Percentiles rank a stretch among this genome's conserved stretches.
Conservation (phyloP, 2,329 filamentous ascomycete species). For the Aspergillus fumigatiaffinis region DNA sequence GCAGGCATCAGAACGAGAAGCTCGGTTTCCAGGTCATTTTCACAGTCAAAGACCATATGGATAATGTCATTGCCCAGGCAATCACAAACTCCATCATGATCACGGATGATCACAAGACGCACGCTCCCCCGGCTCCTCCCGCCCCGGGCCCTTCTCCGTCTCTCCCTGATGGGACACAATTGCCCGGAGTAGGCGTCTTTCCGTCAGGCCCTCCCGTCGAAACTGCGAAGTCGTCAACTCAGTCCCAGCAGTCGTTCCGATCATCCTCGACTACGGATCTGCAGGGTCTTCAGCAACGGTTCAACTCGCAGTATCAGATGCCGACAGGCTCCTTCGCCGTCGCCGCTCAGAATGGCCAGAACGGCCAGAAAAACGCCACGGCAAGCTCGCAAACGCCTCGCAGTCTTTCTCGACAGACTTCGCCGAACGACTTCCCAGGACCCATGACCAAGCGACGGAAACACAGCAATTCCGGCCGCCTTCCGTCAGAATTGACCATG, state of each 20-base stretch:
- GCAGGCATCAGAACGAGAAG: conserved; percentile 91
- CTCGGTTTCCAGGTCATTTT: conserved; percentile 90
- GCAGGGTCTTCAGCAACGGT: conserved; percentile 54
- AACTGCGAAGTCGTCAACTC: conserved; percentile 25
- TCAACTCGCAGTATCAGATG: conserved; percentile 41
- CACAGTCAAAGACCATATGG: conserved; percentile 79
- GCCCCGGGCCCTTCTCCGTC: conserved; percentile 31
- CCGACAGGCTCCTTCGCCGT: conserved; percentile 38
- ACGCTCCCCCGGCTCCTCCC: conserved; percentile 45
- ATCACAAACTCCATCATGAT: conserved; percentile 91
- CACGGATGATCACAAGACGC: conserved; percentile 95
- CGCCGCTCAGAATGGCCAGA: conserved; percentile 34
- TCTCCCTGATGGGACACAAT: conserved; percentile 35
- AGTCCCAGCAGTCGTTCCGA: conserved; percentile 45
- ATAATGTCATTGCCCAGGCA: conserved; percentile 74
- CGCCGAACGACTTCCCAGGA: conserved; percentile 61
- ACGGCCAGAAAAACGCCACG: conserved; percentile 14
- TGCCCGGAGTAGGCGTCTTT: conserved; percentile 44
- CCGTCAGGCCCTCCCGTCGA: conserved; percentile 31
- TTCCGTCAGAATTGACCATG: conserved; percentile 75
- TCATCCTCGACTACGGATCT: conserved; percentile 62
- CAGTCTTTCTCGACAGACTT: conserved; percentile 68
- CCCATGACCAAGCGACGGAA: conserved; percentile 78
- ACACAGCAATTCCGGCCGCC: conserved; percentile 63
- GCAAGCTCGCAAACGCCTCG: conserved; percentile 53